Evolutionary conservation across 768 basidiomycete genomes (phyloP).

Genomic region (Lentinus tigrinus): DNA sequence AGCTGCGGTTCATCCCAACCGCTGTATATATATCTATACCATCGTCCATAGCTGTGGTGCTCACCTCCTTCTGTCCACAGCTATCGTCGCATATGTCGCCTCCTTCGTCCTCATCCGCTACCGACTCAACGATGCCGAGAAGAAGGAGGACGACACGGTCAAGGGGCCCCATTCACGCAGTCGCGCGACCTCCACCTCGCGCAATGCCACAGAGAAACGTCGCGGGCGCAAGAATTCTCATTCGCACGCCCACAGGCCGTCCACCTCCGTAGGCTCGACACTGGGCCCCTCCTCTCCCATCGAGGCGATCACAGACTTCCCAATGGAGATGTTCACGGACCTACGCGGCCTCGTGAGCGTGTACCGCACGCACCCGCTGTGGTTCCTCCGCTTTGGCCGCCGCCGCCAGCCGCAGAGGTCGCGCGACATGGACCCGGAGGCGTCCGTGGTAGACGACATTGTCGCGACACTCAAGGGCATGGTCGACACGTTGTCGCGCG

Average conservation of each 20-base stretch:
- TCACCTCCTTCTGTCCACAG: slow-evolving; percentile 22
- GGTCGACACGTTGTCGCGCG: slow-evolving; percentile 20
- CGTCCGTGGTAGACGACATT: neutral
- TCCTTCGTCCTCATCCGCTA: slow-evolving; percentile 57
- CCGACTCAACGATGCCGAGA: slow-evolving; percentile 51
- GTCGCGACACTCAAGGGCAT: slow-evolving; percentile 14
- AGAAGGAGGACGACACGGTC: neutral
- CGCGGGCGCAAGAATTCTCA: neutral
- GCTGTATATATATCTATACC: neutral
- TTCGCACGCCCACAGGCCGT: neutral
- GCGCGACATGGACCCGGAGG: slow-evolving; percentile 3
- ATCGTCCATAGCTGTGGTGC: neutral
- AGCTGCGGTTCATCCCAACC: neutral
- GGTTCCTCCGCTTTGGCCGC: slow-evolving; percentile 6
- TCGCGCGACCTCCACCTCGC: neutral
- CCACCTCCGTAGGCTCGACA: neutral
- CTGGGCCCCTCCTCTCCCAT: slow-evolving; percentile 1
- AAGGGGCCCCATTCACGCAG: neutral
- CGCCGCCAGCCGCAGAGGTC: neutral
- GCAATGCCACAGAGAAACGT: neutral
- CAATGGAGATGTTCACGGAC: slow-evolving; percentile 12
- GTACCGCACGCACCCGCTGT: slow-evolving; percentile 19
- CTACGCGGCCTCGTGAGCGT: slow-evolving; percentile 21
- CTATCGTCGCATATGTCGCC: slow-evolving; percentile 49
- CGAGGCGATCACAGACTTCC: slow-evolving; percentile 14